phyloP scores from a whole-genome alignment of 225 moss, liverwort and hornwort genomes.

The Polytrichum formosum region DNA sequence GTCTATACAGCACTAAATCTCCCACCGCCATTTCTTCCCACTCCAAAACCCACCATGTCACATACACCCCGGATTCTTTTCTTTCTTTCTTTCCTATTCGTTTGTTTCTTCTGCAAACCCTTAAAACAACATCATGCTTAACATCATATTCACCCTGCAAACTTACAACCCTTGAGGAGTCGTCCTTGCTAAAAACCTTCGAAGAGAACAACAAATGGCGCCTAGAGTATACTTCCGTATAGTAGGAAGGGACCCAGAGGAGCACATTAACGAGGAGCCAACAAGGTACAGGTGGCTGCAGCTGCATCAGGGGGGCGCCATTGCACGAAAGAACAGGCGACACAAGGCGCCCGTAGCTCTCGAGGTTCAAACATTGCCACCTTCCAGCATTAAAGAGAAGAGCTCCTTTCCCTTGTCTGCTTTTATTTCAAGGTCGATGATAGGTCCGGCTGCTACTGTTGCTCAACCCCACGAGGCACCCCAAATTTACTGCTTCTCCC shows the following conservation, averaged over 20 bases:
- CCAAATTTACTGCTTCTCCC: not conserved
- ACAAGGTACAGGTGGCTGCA: slow-evolving; percentile 14
- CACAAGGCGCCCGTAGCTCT: slow-evolving; percentile 30
- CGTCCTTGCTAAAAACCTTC: not conserved
- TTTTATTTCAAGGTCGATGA: not conserved
- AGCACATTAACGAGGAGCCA: slow-evolving; percentile 21
- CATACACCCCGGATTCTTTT: not conserved
- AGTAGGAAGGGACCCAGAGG: slow-evolving; percentile 13
- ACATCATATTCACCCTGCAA: slow-evolving; percentile 1
- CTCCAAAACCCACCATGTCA: slow-evolving; percentile 41
- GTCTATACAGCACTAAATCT: slow-evolving; percentile 69
- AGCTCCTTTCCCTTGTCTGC: not conserved
- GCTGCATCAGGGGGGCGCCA: slow-evolving; percentile 92
- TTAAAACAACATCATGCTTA: slow-evolving; percentile 7
- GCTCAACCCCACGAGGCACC: not conserved
- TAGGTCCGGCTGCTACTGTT: not conserved
- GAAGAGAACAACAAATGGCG: not conserved
- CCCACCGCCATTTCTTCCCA: slow-evolving; percentile 61
- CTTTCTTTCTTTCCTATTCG: slow-evolving; percentile 10
- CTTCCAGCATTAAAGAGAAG: slow-evolving; percentile 23
- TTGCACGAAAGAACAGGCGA: slow-evolving; percentile 69
- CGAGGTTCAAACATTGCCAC: slow-evolving; percentile 52
- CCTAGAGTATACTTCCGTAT: slow-evolving; percentile 4
- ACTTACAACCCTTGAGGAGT: slow-evolving; percentile 1
- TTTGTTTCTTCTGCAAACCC: slow-evolving; percentile 2